Evolutionary conservation across 371 early-diverging fungal genomes (phyloP), one percentile per base, ranked within the genome.

Genomic region (Amoeboaphelidium occidentale): DNA sequence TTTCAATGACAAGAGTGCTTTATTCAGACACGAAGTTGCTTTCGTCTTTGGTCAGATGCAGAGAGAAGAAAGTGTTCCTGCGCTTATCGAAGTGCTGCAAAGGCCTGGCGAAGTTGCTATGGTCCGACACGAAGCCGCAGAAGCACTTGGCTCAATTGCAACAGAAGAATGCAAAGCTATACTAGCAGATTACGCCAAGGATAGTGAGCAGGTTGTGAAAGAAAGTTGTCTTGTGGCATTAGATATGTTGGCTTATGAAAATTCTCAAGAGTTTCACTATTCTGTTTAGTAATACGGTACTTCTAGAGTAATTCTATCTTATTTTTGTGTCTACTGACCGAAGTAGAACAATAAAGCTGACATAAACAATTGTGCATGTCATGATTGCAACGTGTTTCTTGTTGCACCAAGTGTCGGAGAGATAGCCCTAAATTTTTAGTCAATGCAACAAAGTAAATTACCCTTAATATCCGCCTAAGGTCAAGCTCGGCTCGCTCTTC

Each of bases 61-160:
- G 64, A 84, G 89, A 57, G 77, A 78, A 43, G 86, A 81, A 2
- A 73, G 79, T 25, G 84, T 92, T 0, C 86, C 86, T 26, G 74
- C 86, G 24, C 67, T 99, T 49, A 70, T 79, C 21, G 69, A 78
- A 53, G 74, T 78, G 0, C 61, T 74, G 24, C 64, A 66, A 39
- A 79, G 90, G 58, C 52, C 66, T 21, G 56, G 64, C 14, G 97
- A 97, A 63, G 77, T 72, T 22, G 70, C 79, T 51, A 98, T 99
- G 94, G 98, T 99, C 4, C 79, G 99, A 27, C 99, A 99, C 60
- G 99, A 99, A 67, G 82, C 84, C 51, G 99, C 99, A 23, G 99
- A 99, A 69, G 99, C 99, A 3, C 66, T 99, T 47, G 99, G 99
- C n/a, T 84, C 92, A 1, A 90, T 99, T 60, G 97, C 92, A 27